Percentiles rank a stretch among this genome's conserved stretches.
Conservation (phyloP, 78 protist genomes). For the Bigelowiella natans region DNA sequence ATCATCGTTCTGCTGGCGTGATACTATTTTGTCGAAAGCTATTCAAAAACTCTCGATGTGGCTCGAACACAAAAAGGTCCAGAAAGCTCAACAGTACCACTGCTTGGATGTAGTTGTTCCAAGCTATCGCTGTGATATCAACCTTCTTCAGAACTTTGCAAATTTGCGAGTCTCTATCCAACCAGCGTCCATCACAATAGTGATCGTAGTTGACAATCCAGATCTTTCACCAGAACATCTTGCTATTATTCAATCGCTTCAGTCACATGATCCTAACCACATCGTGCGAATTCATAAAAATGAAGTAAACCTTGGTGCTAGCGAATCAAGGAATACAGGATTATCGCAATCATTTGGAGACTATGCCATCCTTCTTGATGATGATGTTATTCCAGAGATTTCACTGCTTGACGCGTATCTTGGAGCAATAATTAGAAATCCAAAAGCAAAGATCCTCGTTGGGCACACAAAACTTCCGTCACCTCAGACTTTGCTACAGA, state of each 20-base stretch:
- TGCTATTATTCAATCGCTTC: neutral
- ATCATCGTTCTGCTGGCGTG: neutral
- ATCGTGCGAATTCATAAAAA: neutral
- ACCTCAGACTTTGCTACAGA: neutral
- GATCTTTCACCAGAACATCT: neutral
- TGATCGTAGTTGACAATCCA: slow-evolving; percentile 11
- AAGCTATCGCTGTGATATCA: neutral
- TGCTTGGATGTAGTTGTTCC: slow-evolving; percentile 13
- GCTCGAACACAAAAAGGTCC: neutral
- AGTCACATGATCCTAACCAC: neutral
- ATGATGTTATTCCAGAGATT: slow-evolving; percentile 5
- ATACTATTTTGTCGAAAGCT: neutral
- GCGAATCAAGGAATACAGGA: slow-evolving; percentile 13
- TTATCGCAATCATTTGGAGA: slow-evolving; percentile 2
- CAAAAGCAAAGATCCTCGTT: neutral
- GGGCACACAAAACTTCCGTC: slow-evolving; percentile 4
- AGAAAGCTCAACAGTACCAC: too few relatives aligned
- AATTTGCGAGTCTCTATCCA: neutral
- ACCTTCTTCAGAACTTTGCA: neutral
- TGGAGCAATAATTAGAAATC: neutral
- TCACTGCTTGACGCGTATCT: slow-evolving; percentile 5
- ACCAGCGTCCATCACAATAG: neutral
- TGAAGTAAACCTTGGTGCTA: neutral
- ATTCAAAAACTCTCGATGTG: neutral
- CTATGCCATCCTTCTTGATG: slow-evolving; percentile 2